A percentile compares a stretch with the other conserved stretches of the same genome.
Evolutionary conservation across 2,329 filamentous ascomycete species (phyloP).

Genomic region (Beauveria medogensis): DNA sequence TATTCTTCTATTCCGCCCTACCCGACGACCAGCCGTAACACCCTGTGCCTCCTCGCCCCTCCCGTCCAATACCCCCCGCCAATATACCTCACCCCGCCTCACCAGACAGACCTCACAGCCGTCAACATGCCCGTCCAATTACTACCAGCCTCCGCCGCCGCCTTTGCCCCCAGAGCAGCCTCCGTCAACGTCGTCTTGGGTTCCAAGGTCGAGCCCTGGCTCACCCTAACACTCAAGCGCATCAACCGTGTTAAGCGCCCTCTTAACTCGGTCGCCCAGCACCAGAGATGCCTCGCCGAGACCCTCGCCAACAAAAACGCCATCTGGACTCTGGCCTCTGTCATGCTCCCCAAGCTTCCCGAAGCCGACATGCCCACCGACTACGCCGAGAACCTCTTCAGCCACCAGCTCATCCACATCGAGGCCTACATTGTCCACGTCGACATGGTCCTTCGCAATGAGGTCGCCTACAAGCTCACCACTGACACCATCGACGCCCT

Average conservation of each 20-base stretch:
- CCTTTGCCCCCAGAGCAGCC: constrained; percentile 83
- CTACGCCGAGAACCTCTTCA: constrained; percentile 78
- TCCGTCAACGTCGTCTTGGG: constrained; percentile 92
- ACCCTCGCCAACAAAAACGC: constrained; percentile 82
- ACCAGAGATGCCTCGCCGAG: constrained; percentile 91
- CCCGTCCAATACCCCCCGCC: constrained; percentile 16
- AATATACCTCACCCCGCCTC: constrained; percentile 13
- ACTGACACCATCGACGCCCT: constrained; percentile 88
- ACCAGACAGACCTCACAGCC: constrained; percentile 13
- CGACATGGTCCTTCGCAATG: constrained; percentile 96
- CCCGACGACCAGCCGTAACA: constrained; percentile 10
- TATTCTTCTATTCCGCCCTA: constrained; percentile 12
- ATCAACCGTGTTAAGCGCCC: constrained; percentile 96
- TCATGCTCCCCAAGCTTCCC: constrained; percentile 87
- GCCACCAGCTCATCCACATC: constrained; percentile 86
- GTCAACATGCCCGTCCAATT: constrained; percentile 80
- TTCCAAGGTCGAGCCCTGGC: constrained; percentile 89
- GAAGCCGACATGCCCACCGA: constrained; percentile 79
- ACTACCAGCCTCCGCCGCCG: constrained; percentile 88
- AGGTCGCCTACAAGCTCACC: constrained; percentile 97
- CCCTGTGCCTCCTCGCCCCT: constrained; percentile 14
- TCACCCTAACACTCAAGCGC: constrained; percentile 92
- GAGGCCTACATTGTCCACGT: constrained; percentile 98
- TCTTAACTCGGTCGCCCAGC: constrained; percentile 92
- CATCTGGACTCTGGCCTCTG: constrained; percentile 87